A percentile compares a stretch with the other conserved stretches of the same genome.
phyloP scores from a whole-genome alignment of 2,329 filamentous ascomycete genomes.

The Fusarium pininemorale region DNA sequence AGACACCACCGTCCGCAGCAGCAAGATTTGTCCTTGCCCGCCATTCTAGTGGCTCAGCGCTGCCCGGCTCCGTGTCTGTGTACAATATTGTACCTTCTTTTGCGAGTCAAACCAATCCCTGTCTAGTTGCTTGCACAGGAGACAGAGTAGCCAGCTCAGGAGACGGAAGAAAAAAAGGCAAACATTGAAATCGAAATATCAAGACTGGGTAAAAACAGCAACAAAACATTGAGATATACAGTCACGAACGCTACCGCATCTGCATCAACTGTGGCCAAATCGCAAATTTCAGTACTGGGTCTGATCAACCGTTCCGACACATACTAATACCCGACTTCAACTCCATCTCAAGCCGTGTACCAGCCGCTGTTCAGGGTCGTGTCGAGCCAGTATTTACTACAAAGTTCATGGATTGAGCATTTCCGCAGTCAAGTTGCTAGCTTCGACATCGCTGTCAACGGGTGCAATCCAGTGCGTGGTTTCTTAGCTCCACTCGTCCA shows the following conservation, averaged over 20 bases:
- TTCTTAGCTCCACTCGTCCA: constrained; percentile 40
- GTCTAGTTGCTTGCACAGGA: constrained; percentile 2
- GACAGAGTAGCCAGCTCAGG: neutral
- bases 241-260: neutral
- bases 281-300: neutral
- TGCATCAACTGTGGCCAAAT: neutral
- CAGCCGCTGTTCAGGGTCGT: constrained; percentile 37
- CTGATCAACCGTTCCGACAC: constrained; percentile 19
- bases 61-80: constrained; percentile 33
- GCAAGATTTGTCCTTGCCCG: constrained; percentile 36
- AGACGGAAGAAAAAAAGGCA: neutral
- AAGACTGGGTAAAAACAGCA: neutral
- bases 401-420: constrained; percentile 26
- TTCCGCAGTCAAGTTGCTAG: constrained; percentile 35
- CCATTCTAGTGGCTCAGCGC: constrained; percentile 38
- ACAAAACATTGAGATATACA: neutral
- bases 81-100: constrained; percentile 21
- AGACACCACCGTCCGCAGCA: constrained; percentile 34
- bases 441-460: constrained; percentile 38
- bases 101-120: constrained; percentile 15
- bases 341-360: constrained; percentile 30
- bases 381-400: constrained; percentile 11
- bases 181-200: neutral
- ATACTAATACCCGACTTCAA: constrained; percentile 32
- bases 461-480: constrained; percentile 49